A percentile compares a stretch with the other conserved stretches of the same genome.
Conservation (phyloP, 495 filamentous ascomycete species). For the Xylaria grammica region DNA sequence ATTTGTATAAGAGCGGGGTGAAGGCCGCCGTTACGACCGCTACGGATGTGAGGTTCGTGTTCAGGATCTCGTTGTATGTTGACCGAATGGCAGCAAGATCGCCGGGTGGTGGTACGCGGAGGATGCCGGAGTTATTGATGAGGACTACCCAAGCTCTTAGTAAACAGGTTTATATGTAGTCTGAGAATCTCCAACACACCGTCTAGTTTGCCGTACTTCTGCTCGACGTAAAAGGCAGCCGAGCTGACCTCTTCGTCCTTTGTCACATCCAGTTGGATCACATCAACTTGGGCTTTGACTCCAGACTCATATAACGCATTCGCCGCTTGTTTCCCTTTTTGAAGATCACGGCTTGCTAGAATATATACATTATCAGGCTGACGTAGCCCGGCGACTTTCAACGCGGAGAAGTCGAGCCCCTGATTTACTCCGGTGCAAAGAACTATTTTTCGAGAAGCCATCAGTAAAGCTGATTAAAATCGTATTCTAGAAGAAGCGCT, state of each 20-base stretch:
- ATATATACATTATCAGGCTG: no score
- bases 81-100: neutral
- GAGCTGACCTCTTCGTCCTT: neutral
- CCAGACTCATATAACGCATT: neutral
- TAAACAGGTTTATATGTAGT: neutral
- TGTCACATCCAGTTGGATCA: neutral
- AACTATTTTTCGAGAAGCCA: neutral
- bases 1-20: neutral
- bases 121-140: neutral
- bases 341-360: no score
- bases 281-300: neutral
- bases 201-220: slow-evolving; percentile 1
- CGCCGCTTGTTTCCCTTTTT: neutral
- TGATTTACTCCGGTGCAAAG: slow-evolving; percentile 1
- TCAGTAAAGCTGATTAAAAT: no score
- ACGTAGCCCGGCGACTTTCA: neutral
- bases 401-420: neutral
- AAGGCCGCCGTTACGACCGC: slow-evolving; percentile 1
- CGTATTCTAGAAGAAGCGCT: no score
- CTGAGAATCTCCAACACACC: neutral
- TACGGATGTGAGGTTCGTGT: neutral
- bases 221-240: neutral
- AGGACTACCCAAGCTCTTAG: neutral
- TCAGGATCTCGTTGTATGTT: neutral
- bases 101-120: neutral